Conservation (phyloP, 2,329 filamentous ascomycete genomes). For the Fusarium robinianum region DNA sequence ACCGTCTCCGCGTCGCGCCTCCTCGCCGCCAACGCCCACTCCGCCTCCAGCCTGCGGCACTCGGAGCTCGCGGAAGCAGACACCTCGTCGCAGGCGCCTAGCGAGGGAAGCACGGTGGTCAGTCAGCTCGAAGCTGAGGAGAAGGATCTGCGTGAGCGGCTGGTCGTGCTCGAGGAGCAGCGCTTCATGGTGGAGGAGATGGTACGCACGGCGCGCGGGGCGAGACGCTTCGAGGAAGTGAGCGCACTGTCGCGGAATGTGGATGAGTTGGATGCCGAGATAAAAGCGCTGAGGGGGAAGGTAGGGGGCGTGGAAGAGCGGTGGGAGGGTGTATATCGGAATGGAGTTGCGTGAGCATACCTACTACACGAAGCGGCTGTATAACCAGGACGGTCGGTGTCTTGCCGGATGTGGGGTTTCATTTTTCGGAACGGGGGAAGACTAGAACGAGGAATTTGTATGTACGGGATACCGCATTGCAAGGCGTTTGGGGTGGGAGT, state of each 20-base stretch:
- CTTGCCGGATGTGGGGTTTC: too few species aligned
- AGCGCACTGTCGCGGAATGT: conserved; percentile 77
- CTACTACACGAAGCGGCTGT: too few species aligned
- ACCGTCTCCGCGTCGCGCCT: conserved; percentile 38
- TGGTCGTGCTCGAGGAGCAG: conserved; percentile 89
- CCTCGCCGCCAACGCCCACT: conserved; percentile 41
- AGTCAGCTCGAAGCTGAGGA: conserved; percentile 77
- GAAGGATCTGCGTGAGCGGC: conserved; percentile 75
- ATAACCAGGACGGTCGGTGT: too few species aligned
- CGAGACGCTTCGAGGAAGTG: conserved; percentile 85
- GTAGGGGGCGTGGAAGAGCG: conserved; percentile 67
- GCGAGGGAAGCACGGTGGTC: conserved; percentile 58
- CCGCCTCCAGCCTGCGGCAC: conserved; percentile 49
- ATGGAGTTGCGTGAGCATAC: conserved; percentile 30
- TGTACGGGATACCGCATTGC: too few species aligned
- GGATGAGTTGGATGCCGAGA: conserved; percentile 81
- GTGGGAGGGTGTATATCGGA: conserved; percentile 58
- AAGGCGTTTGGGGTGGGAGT: too few species aligned
- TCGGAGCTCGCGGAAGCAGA: conserved; percentile 53
- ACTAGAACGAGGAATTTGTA: too few species aligned
- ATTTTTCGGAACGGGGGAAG: neutral
- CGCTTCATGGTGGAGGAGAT: conserved; percentile 87
- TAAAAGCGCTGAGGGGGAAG: conserved; percentile 67
- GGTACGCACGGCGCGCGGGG: conserved; percentile 75
- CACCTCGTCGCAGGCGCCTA: conserved; percentile 49